Percentiles rank a stretch among this genome's conserved stretches.
Conservation (phyloP, 345 rosid species). For the Capsella bursapastoris region DNA sequence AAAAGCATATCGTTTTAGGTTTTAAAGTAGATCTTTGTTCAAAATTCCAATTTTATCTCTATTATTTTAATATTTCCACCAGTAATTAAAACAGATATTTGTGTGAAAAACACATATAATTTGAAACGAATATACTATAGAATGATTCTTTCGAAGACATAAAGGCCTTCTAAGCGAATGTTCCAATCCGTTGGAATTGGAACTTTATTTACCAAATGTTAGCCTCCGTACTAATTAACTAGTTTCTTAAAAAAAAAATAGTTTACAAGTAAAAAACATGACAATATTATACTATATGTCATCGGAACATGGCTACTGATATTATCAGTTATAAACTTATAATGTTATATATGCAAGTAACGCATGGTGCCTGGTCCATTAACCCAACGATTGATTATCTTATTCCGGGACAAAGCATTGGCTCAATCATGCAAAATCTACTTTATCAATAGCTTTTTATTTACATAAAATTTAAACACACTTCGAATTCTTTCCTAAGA, state of each 20-base stretch:
- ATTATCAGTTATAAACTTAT: not conserved
- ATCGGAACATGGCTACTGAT: not conserved
- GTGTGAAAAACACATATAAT: too few species aligned
- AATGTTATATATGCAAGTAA: not conserved
- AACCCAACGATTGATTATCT: conserved; percentile 4
- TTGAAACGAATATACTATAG: too few species aligned
- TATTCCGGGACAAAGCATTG: conserved; percentile 1
- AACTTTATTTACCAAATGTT: not conserved
- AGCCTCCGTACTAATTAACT: not conserved
- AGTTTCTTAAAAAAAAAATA: not conserved
- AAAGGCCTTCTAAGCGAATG: not conserved
- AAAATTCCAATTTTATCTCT: too few species aligned
- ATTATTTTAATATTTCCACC: too few species aligned
- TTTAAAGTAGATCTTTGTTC: too few species aligned
- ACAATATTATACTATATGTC: not conserved
- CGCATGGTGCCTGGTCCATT: conserved; percentile 23
- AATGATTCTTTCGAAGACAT: not conserved
- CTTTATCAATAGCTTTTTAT: not conserved
- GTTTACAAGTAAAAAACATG: not conserved
- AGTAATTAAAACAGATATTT: too few species aligned
- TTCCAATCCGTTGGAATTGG: not conserved
- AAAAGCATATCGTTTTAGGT: too few species aligned
- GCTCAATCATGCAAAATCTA: conserved; percentile 22
- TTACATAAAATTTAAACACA: not conserved
- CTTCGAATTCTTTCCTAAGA: not conserved